Conservation (phyloP, 139 green algal species). For the Yamagishiella unicocca region DNA sequence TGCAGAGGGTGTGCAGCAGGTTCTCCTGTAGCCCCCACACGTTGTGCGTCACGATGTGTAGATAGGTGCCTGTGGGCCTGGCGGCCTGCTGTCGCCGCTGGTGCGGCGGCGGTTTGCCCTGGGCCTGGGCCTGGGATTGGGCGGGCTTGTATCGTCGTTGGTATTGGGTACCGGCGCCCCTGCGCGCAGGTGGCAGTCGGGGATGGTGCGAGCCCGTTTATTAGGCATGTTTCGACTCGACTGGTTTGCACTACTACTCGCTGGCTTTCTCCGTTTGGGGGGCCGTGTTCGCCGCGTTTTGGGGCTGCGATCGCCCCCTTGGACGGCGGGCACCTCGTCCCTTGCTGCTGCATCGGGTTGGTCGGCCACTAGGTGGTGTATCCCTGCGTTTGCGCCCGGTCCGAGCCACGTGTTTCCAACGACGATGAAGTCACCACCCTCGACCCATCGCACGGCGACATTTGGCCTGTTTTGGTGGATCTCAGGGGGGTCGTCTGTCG, state of each 20-base stretch:
- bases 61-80: background rate
- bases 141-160: background rate
- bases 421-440: too few relatives aligned
- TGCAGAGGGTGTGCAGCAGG: background rate
- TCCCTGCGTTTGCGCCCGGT: too few relatives aligned
- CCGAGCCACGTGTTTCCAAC: too few relatives aligned
- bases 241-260: background rate
- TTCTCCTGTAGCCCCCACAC: background rate
- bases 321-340: too few relatives aligned
- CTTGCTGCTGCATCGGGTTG: too few relatives aligned
- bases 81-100: background rate
- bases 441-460: too few relatives aligned
- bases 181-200: background rate
- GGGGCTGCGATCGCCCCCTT: too few relatives aligned
- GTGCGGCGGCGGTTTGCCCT: background rate
- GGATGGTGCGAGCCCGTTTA: background rate
- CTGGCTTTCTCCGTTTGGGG: background rate
- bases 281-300: background rate
- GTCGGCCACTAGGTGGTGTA: too few relatives aligned
- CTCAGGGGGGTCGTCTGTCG: too few relatives aligned
- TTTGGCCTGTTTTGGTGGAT: too few relatives aligned
- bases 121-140: background rate
- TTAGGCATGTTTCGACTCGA: background rate
- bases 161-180: too few relatives aligned
- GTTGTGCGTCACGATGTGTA: background rate